phyloP scores from a whole-genome alignment of 306 rosid genomes.

The Cicer bijugum region DNA sequence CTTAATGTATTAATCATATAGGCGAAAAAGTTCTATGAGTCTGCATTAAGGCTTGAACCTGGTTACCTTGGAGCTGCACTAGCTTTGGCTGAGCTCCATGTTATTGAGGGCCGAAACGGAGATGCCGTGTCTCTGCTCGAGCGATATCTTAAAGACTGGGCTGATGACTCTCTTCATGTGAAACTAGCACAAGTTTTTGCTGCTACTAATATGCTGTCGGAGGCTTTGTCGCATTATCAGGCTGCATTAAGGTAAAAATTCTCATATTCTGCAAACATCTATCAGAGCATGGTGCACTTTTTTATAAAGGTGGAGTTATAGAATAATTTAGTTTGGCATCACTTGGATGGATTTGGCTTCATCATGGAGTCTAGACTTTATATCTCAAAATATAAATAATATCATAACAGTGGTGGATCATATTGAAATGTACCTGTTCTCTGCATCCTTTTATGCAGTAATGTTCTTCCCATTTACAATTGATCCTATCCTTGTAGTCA shows the following conservation, averaged over 20 bases:
- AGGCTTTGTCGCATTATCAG: constrained; percentile 93
- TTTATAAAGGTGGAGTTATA: background rate
- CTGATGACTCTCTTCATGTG: constrained; percentile 98
- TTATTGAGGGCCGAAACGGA: constrained; percentile 90
- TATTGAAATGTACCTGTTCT: background rate
- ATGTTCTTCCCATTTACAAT: background rate
- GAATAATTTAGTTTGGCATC: constrained; percentile 5
- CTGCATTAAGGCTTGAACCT: constrained; percentile 98
- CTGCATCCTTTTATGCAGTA: background rate
- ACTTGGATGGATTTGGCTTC: constrained; percentile 17
- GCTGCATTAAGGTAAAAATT: constrained; percentile 83
- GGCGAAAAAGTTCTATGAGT: constrained; percentile 98
- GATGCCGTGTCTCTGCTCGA: constrained; percentile 93
- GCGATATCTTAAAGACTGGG: constrained; percentile 98
- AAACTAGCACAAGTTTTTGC: constrained; percentile 97
- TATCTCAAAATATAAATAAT: background rate
- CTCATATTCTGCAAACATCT: constrained; percentile 34
- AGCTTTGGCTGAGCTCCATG: constrained; percentile 99
- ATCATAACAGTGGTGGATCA: background rate
- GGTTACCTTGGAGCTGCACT: constrained; percentile 99
- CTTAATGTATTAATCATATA: constrained; percentile 48
- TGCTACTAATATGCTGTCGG: constrained; percentile 92
- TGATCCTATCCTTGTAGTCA: background rate
- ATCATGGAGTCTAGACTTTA: background rate
- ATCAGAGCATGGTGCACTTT: constrained; percentile 31